phyloP scores from a whole-genome alignment of 257 asterid species.

The Nicotiana paniculata region DNA sequence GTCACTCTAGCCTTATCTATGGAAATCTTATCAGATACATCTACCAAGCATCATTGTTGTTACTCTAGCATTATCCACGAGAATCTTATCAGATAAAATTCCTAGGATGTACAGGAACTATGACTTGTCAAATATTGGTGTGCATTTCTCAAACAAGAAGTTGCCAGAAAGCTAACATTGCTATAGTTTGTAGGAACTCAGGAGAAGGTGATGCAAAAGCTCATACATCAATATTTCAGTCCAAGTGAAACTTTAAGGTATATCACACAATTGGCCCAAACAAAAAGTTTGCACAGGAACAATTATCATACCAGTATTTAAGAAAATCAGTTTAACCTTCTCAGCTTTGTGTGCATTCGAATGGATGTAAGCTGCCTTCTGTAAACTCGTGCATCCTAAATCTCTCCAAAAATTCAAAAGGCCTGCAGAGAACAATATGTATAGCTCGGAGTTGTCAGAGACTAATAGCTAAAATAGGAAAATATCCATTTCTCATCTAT shows the following conservation, averaged over 20 bases:
- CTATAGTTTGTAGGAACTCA: background rate
- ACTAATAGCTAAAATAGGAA: background rate
- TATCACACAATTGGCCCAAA: background rate
- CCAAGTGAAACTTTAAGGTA: background rate
- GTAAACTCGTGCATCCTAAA: constrained; percentile 82
- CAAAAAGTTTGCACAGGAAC: background rate
- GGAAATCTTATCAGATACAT: background rate
- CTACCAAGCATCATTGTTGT: background rate
- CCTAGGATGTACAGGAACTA: background rate
- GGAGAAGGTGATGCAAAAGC: background rate
- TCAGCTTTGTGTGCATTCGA: constrained; percentile 95
- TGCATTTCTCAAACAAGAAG: background rate
- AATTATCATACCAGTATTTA: background rate
- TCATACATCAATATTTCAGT: background rate
- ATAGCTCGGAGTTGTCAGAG: background rate
- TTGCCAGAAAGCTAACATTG: background rate
- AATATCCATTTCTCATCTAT: background rate
- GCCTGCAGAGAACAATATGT: constrained; percentile 45
- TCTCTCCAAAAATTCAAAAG: constrained; percentile 83
- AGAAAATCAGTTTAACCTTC: background rate
- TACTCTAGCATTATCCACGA: background rate
- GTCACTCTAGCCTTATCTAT: background rate
- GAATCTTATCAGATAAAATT: background rate
- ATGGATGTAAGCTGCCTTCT: constrained; percentile 85
- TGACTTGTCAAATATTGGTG: background rate